A percentile compares a stretch with the other conserved stretches of the same genome.
Conservation (phyloP, 805 yeast species). For the Spathaspora girioi region DNA sequence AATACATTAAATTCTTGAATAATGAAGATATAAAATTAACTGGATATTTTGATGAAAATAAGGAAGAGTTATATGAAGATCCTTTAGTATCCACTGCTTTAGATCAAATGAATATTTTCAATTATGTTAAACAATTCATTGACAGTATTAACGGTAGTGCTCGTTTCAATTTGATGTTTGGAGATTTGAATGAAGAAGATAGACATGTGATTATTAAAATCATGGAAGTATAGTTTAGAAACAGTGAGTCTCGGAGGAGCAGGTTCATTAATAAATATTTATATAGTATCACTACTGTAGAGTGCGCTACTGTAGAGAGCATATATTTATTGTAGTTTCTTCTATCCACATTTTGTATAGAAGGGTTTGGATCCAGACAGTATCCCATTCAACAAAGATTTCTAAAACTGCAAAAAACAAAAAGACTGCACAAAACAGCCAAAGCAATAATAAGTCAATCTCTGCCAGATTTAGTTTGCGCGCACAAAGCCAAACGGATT, state of each 20-base stretch:
- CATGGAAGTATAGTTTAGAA: conserved; percentile 1
- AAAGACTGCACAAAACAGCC: too few species aligned
- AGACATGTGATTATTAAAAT: conserved; percentile 5
- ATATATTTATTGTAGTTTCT: too few species aligned
- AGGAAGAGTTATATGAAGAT: conserved; percentile 71
- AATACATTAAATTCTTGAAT: conserved; percentile 22
- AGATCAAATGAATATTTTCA: conserved; percentile 35
- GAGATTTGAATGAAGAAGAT: conserved; percentile 6
- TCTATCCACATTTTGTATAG: too few species aligned
- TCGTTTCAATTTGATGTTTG: conserved; percentile 4
- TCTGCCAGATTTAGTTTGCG: too few species aligned
- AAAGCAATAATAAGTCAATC: too few species aligned
- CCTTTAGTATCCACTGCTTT: conserved; percentile 72
- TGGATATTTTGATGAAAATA: conserved; percentile 36
- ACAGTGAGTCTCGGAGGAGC: neutral
- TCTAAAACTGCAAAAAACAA: too few species aligned
- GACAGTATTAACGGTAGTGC: neutral
- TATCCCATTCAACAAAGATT: too few species aligned
- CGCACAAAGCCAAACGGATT: too few species aligned
- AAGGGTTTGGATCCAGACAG: too few species aligned
- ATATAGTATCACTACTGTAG: neutral
- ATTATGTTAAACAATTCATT: conserved; percentile 4
- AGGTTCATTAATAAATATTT: neutral
- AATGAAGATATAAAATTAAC: conserved; percentile 16
- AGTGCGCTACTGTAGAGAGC: too few species aligned